A percentile compares a stretch with the other conserved stretches of the same genome.
phyloP scores from a whole-genome alignment of 306 rosid genomes.

The Benincasa hispida region DNA sequence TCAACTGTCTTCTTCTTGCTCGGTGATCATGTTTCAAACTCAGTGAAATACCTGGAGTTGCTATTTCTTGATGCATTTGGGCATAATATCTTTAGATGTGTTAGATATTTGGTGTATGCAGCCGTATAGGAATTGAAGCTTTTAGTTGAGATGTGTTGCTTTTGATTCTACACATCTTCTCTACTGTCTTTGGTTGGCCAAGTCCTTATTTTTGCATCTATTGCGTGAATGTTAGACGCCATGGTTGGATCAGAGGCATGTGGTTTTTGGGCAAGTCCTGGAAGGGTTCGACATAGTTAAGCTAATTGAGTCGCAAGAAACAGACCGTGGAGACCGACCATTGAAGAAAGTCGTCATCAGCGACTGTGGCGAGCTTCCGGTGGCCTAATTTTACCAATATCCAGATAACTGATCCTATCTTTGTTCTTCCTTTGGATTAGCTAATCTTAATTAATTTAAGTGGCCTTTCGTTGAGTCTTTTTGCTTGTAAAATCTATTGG shows the following conservation, averaged over 20 bases:
- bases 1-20: not conserved
- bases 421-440: slow-evolving; percentile 6
- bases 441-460: slow-evolving; percentile 2
- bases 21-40: not conserved
- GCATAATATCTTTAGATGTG: not conserved
- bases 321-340: slow-evolving; percentile 92
- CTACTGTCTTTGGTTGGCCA: not conserved
- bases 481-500: not conserved
- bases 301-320: slow-evolving; percentile 72
- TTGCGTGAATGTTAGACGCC: slow-evolving; percentile 55
- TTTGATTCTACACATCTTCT: not conserved
- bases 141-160: no score
- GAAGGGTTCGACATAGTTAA: slow-evolving; percentile 80
- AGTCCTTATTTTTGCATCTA: slow-evolving; percentile 4
- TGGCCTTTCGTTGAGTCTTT: slow-evolving; percentile 6
- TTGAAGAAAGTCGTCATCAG: slow-evolving; percentile 71
- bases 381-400: slow-evolving; percentile 29
- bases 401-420: not conserved
- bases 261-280: slow-evolving; percentile 95
- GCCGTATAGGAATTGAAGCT: not conserved
- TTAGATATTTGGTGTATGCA: not conserved
- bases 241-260: slow-evolving; percentile 92
- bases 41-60: not conserved
- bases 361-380: slow-evolving; percentile 81
- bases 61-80: not conserved